Percentiles rank a stretch among this genome's conserved stretches.
Evolutionary conservation across 108 stramenopile genomes (phyloP).

Genomic region (Pseudonitzschia multistriata): DNA sequence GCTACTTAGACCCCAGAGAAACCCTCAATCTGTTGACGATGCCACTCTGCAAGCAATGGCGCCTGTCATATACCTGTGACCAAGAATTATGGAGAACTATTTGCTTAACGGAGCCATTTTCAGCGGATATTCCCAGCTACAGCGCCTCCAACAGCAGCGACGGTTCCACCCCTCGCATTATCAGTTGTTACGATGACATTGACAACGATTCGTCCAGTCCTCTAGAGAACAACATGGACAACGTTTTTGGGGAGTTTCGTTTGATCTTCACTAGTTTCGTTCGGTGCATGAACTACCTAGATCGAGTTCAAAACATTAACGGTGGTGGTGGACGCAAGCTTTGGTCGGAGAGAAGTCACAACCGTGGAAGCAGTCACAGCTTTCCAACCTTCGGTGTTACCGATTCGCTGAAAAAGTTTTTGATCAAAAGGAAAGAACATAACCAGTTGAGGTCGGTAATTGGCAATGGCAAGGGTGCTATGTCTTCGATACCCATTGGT

Average conservation of each 20-base stretch:
- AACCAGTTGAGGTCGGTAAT: conserved; percentile 6
- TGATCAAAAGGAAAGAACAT: conserved; percentile 21
- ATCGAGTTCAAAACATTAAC: conserved; percentile 63
- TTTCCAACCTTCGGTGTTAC: conserved; percentile 31
- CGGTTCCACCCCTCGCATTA: conserved; percentile 5
- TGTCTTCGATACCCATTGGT: conserved; percentile 13
- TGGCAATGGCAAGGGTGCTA: background rate
- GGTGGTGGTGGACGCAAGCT: conserved; percentile 52
- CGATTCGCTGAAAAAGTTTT: conserved; percentile 38
- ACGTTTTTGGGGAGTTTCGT: conserved; percentile 54
- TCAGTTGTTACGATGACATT: background rate
- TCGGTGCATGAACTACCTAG: conserved; percentile 73
- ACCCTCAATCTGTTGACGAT: conserved; percentile 54
- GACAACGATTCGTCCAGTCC: conserved; percentile 8
- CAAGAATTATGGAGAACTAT: conserved; percentile 76
- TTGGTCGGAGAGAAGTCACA: conserved; percentile 30
- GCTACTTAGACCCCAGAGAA: conserved; percentile 64
- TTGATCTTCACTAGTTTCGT: conserved; percentile 78
- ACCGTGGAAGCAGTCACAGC: conserved; percentile 13
- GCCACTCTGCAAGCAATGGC: conserved; percentile 73
- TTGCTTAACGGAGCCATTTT: conserved; percentile 68
- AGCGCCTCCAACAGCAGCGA: conserved; percentile 16
- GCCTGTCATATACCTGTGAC: conserved; percentile 48
- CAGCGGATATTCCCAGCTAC: conserved; percentile 47
- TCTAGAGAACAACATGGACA: conserved; percentile 6